Conservation (phyloP, 305 asterid species). For the Salvia sclarea region DNA sequence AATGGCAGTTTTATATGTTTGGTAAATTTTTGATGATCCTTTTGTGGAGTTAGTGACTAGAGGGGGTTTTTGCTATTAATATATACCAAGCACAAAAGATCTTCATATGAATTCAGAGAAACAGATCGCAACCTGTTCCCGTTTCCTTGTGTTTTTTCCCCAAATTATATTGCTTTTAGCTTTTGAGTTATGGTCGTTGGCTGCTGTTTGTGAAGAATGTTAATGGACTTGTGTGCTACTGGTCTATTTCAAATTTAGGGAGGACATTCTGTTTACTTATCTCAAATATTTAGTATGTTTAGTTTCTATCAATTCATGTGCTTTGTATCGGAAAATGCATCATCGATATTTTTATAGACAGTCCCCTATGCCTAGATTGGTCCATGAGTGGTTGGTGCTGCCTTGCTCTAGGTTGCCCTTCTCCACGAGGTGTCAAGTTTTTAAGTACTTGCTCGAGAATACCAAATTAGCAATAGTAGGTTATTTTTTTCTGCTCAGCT, state of each 20-base stretch:
- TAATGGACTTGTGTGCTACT: background rate
- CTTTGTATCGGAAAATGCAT: slow-evolving; percentile 7
- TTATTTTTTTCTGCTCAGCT: background rate
- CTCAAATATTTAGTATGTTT: background rate
- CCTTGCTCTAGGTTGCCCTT: background rate
- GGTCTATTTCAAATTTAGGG: background rate
- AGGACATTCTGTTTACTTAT: background rate
- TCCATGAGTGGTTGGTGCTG: background rate
- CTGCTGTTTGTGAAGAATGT: too few species aligned
- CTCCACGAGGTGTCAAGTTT: background rate
- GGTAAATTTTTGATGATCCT: background rate
- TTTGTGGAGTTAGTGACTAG: background rate
- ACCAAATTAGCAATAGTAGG: background rate
- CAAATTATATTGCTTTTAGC: background rate
- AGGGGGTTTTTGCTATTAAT: too few species aligned
- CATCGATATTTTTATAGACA: background rate
- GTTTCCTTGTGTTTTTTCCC: background rate
- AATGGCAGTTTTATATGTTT: too few species aligned
- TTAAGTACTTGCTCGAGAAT: background rate
- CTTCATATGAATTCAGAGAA: background rate
- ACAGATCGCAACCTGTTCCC: background rate
- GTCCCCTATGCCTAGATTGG: background rate
- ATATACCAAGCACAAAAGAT: too few species aligned
- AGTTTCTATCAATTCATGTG: background rate
- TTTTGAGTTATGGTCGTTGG: background rate